These are phyloP conservation scores for Avena sativa DNA, from an alignment of 176 grass and related monocot species.

Conservation along the genomic window DNA sequence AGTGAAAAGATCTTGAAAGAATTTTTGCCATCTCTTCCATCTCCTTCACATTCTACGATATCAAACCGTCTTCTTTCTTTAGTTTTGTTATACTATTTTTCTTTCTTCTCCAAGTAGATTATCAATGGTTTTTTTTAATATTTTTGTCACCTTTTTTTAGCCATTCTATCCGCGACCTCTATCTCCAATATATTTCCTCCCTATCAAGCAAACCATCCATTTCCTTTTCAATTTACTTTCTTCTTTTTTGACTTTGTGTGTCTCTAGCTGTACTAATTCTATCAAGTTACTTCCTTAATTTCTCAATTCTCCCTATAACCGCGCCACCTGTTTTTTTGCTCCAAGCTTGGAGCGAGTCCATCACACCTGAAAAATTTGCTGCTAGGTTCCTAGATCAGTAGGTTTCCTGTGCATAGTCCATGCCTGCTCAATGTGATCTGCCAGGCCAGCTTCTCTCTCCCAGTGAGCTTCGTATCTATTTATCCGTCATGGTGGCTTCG, in stretches of 20 bases:
- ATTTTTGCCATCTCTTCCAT: no score
- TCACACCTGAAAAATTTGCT: no score
- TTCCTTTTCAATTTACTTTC: background rate
- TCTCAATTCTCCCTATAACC: background rate
- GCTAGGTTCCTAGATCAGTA: no score
- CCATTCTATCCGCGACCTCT: background rate
- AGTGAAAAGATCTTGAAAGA: no score
- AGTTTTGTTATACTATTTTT: background rate
- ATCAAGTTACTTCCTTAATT: background rate
- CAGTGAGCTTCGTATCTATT: no score
- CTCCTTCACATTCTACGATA: background rate
- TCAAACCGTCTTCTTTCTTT: background rate
- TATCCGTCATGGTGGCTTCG: no score
- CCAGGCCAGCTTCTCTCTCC: no score
- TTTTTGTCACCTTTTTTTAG: background rate
- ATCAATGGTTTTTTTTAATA: background rate
- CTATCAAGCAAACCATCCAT: background rate
- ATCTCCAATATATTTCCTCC: background rate
- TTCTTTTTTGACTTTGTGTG: background rate
- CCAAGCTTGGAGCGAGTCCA: background rate
- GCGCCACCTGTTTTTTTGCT: no score
- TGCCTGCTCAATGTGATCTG: no score
- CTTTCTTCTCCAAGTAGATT: background rate
- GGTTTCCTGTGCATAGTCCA: no score
- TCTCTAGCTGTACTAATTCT: background rate